phyloP scores from a whole-genome alignment of 2,329 filamentous ascomycete genomes.

The Penicillium sp. region DNA sequence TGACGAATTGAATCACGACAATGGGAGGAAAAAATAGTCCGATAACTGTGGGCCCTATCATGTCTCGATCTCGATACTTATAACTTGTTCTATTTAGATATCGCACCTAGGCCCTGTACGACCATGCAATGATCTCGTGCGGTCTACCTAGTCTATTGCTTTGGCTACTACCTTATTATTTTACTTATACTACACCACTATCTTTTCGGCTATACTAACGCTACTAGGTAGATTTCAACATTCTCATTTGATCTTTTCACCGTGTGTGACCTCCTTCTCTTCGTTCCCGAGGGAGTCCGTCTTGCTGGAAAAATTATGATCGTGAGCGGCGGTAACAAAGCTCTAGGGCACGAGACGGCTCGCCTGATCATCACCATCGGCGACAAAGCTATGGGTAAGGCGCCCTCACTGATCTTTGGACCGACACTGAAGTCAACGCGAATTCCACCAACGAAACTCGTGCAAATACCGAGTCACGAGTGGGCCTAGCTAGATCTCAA shows the following conservation, averaged over 20 bases:
- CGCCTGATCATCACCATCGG: background rate
- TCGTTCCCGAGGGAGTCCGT: background rate
- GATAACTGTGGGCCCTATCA: background rate
- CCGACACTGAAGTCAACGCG: slow-evolving; percentile 42
- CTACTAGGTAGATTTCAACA: background rate
- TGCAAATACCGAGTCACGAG: background rate
- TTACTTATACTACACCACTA: background rate
- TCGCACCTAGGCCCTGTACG: background rate
- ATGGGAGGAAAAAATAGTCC: background rate
- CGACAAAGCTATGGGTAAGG: background rate
- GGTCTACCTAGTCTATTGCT: background rate
- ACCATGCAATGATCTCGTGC: background rate
- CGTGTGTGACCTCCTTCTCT: background rate
- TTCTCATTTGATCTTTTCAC: background rate
- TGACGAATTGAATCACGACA: background rate
- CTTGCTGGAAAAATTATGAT: slow-evolving; percentile 30
- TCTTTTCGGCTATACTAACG: background rate
- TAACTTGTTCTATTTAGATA: background rate
- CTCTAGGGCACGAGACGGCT: background rate
- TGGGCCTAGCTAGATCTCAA: background rate
- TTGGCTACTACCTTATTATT: background rate
- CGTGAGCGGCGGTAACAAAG: background rate
- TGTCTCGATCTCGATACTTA: background rate
- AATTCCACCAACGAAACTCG: background rate
- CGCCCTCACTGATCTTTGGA: slow-evolving; percentile 32